Evolutionary conservation across 2,329 filamentous ascomycete species (phyloP), one percentile per base, ranked within the genome.

Genomic region (Ilyonectria destructans): DNA sequence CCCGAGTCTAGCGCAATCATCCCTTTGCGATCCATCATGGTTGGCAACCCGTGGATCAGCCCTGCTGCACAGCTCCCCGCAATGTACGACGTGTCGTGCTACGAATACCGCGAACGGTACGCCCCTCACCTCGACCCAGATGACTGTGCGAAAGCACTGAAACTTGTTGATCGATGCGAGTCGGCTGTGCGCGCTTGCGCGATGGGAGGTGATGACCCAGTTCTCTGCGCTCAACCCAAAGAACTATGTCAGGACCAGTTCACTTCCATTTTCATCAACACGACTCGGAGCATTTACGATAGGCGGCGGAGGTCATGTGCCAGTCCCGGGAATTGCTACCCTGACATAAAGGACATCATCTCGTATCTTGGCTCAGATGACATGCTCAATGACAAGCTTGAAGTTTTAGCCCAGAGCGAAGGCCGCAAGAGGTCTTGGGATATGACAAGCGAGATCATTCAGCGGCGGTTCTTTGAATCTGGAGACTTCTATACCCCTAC

Each of bases 1-100:
- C 31, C 9, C 8, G 31, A 33, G 31, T 33, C 31, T 3, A 33
- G 7, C 12, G 31, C 31, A 33, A 43, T 45, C 6, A 58, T 58
- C 21, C 55, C 55, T 5, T 6, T 58, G 19, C 55, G 55, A 5
- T 58, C 55, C 19, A 45, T 58, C 3, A 45, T 58, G 55, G 55
- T 58, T 6, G 55, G 55, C n/a, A 58, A 58, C 23, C 35, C 35
- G 1, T 58, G 26, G 19, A 43, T 43, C 19, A 21, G 43, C 15
- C 55, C 55, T n/a, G 12, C 13, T 19, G 23, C 15, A 12, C 55
- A 58, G 26, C 4, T 58, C 8, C 55, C 55, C 8, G 19, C 33
- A 4, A 43, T 58, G 35, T 58, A 43, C 15, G 55, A 58, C 15
- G 55, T 46, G 6, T 21, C 33, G 12, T 58, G 55, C 55, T 58